Evolutionary conservation across 768 basidiomycete genomes (phyloP), one percentile per base, ranked within the genome.

Genomic region (Phaeotremella fagi): DNA sequence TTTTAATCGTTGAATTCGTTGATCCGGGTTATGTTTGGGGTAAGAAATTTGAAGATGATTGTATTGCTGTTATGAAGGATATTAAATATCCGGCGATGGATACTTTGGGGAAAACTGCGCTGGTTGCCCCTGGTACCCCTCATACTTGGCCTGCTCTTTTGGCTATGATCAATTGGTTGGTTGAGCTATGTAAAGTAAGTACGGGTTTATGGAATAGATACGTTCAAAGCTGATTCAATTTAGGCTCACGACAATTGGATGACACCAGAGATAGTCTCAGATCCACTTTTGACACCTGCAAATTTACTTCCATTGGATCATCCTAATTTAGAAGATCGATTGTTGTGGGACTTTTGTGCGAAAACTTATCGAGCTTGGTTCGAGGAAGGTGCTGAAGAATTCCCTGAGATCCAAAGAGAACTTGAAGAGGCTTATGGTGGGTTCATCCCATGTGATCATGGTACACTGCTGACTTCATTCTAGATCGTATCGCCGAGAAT

Each of bases 101-200:
- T 46, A 80, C 82, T 52, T 80, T 97, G 16, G 88, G 90, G 61
- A 83, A 84, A 47, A 91, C 88, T 59, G 89, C 88, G 81, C 75
- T 98, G 3, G 85, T 85, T 6, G 85, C 91, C 1, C 87, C 90
- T 0, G 92, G 88, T 0, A 86, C 85, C 49, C 85, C 87, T 78
- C 87, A 89, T 75, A 84, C 86, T n/a, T 98, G 94, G 95, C 88
- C 90, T 0, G 79, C 82, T 20, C 75, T 95, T 23, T 78, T 98
- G 15, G 94, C 87, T 20, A 86, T 88, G 66, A 71, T 98, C 28
- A 87, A 92, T 74, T 99, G 95, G 95, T 76, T 99, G 14, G 88
- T 87, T 6, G 85, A 88, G 63, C 73, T 88, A 60, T 85, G 86
- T 64, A 86, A 85, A 77, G 94, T 92, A 63, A 47, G 68, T 59